A percentile compares a stretch with the other conserved stretches of the same genome.
These are phyloP conservation scores for Lumnitzera racemosa DNA, from an alignment of 345 rosid genomes.

Conservation along the genomic window DNA sequence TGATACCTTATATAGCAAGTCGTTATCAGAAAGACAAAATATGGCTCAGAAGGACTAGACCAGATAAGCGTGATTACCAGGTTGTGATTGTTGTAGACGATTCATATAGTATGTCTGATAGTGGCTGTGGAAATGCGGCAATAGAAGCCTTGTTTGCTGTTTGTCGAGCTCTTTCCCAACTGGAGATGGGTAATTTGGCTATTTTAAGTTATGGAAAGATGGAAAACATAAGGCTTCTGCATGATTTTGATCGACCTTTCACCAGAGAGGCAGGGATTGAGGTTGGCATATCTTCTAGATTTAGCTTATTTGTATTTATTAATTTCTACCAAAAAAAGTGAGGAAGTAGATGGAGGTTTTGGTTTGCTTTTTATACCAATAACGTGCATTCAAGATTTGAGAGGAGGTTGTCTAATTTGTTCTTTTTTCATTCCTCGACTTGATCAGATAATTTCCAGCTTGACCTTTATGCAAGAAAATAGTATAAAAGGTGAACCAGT, in stretches of 20 bases:
- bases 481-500: conserved; percentile 75
- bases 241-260: conserved; percentile 84
- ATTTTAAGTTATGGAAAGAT: conserved; percentile 84
- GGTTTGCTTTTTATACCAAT: neutral
- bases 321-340: too few relatives aligned
- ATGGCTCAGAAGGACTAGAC: conserved; percentile 92
- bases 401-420: neutral
- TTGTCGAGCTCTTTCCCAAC: conserved; percentile 85
- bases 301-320: neutral
- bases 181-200: conserved; percentile 91
- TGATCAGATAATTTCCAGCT: conserved; percentile 58
- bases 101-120: conserved; percentile 86
- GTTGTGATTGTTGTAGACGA: conserved; percentile 90
- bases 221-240: conserved; percentile 72
- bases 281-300: conserved; percentile 32
- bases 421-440: too few relatives aligned
- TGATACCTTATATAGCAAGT: conserved; percentile 93
- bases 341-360: too few relatives aligned
- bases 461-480: conserved; percentile 88
- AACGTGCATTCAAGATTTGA: neutral
- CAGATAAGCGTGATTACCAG: conserved; percentile 95
- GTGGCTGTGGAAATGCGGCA: conserved; percentile 84
- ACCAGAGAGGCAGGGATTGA: conserved; percentile 76
- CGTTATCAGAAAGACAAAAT: conserved; percentile 90
- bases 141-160: conserved; percentile 86